Evolutionary conservation across 1,284 basidiomycete genomes (phyloP).

Genomic region (Inonotus obliquus): DNA sequence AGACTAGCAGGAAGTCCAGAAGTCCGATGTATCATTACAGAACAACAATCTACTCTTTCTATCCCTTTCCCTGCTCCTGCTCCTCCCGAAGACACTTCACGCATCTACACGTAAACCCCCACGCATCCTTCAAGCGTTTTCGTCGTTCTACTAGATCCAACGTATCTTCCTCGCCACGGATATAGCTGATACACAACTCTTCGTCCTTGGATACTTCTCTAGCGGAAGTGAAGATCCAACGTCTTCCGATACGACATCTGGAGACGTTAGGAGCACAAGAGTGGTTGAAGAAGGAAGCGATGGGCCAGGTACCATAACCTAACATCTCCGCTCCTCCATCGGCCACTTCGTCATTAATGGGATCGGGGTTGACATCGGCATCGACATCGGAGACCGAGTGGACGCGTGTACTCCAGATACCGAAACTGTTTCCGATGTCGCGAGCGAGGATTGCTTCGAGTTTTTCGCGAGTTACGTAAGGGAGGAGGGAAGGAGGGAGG

Average conservation of each 20-base stretch:
- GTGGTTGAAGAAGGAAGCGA: conserved; percentile 26
- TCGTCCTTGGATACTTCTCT: conserved; percentile 14
- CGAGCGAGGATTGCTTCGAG: conserved; percentile 18
- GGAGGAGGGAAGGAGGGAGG: conserved; percentile 18
- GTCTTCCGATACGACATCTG: conserved; percentile 15
- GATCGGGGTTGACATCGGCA: not conserved
- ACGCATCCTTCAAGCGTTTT: conserved; percentile 16
- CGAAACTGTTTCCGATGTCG: conserved; percentile 24
- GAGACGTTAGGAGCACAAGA: conserved; percentile 21
- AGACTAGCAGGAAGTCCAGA: not conserved
- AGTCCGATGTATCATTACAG: not conserved
- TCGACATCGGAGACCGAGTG: not conserved
- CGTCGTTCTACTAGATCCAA: conserved; percentile 16
- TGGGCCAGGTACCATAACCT: conserved; percentile 24
- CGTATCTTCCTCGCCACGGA: conserved; percentile 19
- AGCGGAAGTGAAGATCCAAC: conserved; percentile 19
- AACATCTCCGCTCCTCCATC: conserved; percentile 23
- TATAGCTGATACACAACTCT: conserved; percentile 24
- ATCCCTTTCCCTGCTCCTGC: not conserved
- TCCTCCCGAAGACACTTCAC: conserved; percentile 9
- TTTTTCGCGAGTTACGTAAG: conserved; percentile 4
- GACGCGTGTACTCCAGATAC: conserved; percentile 20
- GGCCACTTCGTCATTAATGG: not conserved
- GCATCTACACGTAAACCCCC: conserved; percentile 24
- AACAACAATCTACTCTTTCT: not conserved